Percentiles rank a stretch among this genome's conserved stretches.
phyloP scores from a whole-genome alignment of 2,329 filamentous ascomycete genomes.

The Chalaropsis thielavioides region DNA sequence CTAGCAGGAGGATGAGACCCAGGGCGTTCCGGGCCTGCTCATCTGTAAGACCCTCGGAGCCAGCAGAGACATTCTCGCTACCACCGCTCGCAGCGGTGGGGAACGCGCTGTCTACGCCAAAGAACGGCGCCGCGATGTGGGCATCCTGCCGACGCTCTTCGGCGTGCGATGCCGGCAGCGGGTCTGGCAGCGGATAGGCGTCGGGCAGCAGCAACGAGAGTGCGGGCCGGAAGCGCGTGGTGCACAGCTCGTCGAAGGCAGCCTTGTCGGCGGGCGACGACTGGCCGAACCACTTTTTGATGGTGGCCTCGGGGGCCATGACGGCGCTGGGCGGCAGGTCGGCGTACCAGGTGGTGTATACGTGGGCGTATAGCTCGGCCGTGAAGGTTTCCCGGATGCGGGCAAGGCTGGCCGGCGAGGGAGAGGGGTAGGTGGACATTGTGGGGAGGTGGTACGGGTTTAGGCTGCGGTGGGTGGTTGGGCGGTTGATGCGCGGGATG shows the following conservation, averaged over 20 bases:
- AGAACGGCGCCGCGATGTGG: slow-evolving; percentile 13
- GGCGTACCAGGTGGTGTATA: slow-evolving; percentile 15
- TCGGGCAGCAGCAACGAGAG: slow-evolving; percentile 4
- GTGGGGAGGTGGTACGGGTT: not conserved
- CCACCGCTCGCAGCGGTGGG: not conserved
- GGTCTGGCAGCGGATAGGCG: slow-evolving; percentile 24
- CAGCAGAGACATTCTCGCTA: not conserved
- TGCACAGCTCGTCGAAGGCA: slow-evolving; percentile 14
- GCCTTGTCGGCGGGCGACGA: not conserved
- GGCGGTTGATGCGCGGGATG: not conserved
- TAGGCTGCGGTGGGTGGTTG: not conserved
- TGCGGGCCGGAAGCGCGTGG: not conserved
- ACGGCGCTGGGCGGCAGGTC: slow-evolving; percentile 9
- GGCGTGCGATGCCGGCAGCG: slow-evolving; percentile 11
- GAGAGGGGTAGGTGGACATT: not conserved
- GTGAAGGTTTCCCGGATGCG: slow-evolving; percentile 12
- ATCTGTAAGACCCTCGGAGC: slow-evolving; percentile 1
- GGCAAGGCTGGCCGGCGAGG: not conserved
- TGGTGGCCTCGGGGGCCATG: not conserved
- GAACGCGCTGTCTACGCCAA: slow-evolving; percentile 6
- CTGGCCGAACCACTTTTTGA: slow-evolving; percentile 17
- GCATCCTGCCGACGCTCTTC: slow-evolving; percentile 9
- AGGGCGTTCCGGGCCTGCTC: slow-evolving; percentile 28
- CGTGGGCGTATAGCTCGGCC: slow-evolving; percentile 6
- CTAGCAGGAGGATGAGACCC: slow-evolving; percentile 41